Percentiles rank a stretch among this genome's conserved stretches.
Conservation (phyloP, 2,329 filamentous ascomycete species). For the Talaromyces amestolkiae region DNA sequence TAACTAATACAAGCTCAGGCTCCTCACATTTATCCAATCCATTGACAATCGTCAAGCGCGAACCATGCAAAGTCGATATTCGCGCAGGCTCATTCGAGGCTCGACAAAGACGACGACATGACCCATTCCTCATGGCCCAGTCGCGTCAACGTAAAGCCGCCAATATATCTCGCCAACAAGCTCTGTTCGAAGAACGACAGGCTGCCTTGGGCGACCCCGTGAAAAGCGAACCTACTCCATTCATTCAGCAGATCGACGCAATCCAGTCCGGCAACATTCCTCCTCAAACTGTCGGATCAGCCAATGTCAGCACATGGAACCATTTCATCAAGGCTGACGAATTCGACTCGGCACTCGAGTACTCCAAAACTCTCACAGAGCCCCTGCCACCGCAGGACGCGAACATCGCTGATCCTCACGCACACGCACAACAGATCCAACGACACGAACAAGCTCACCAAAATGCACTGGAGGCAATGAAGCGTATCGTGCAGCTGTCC, state of each 20-base stretch:
- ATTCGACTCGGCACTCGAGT: conserved; percentile 63
- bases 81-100: conserved; percentile 64
- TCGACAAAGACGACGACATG: conserved; percentile 65
- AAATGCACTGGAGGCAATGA: conserved; percentile 71
- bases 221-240: conserved; percentile 74
- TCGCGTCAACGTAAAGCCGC: conserved; percentile 79
- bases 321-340: conserved; percentile 69
- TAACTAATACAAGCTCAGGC: conserved; percentile 8
- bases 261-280: conserved; percentile 37
- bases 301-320: conserved; percentile 58
- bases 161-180: conserved; percentile 72
- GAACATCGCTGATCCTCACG: conserved; percentile 37
- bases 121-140: conserved; percentile 80
- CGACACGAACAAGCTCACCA: conserved; percentile 58
- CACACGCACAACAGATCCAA: conserved; percentile 36
- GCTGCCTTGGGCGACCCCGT: conserved; percentile 72
- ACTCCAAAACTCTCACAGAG: conserved; percentile 63
- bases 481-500: conserved; percentile 72
- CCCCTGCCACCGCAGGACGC: conserved; percentile 34
- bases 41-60: conserved; percentile 55
- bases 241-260: conserved; percentile 75
- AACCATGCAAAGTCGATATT: conserved; percentile 52
- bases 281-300: conserved; percentile 15
- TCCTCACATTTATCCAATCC: conserved; percentile 30
- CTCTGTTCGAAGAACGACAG: conserved; percentile 64